Evolutionary conservation across 139 green algal species (phyloP), one percentile per base, ranked within the genome.

Genomic region (Chlorella sorokiniana): DNA sequence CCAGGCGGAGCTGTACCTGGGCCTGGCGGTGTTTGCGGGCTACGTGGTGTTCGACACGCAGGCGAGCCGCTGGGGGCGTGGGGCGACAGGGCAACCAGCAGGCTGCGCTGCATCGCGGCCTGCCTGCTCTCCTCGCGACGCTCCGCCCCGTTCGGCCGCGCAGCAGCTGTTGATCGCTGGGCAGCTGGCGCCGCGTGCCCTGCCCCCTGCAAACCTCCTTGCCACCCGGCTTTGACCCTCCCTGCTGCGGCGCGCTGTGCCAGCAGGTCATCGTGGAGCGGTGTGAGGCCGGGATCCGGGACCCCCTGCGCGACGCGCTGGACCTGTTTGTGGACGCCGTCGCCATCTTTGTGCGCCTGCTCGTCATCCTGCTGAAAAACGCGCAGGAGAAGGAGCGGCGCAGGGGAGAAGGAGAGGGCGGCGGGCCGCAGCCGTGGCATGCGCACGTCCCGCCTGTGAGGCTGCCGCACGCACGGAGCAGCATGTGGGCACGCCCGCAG

Each of bases 41-140:
- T 81, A 96, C 29, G 85, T 96, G 31, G 61, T 96, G 41, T 91
- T 93, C 59, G 92, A 96, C 86, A 94, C 93, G 3, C 92, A 94
- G 86, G 85, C 61, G 59, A 42, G 8, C 9, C 14, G 62, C 11
- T 40, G 2, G 11, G 25, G 10, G 3, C 33, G 62, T 69, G 52
- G 25, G 25, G 25, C 52, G 52, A 27, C 27, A n/a, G 3, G 27
- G 27, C 52, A 61, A 16, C 48, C 16, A 16, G 48, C 48, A 22
- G 33, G 22, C 61, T 68, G 20, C 16, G 29, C 25, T 68, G 27
- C 29, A n/a, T 40, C 25, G 10, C 29, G 33, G 61, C 61, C 29
- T 68, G 61, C 61, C 61, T 38, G n/a, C n/a, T 7, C 27, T 40
- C 22, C n/a, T 37, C 61, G 20, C 61, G 2, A 10, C 4, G 16